These are phyloP conservation scores for Penicillium maclennaniae DNA, from an alignment of 495 filamentous ascomycete species.

Conservation along the genomic window DNA sequence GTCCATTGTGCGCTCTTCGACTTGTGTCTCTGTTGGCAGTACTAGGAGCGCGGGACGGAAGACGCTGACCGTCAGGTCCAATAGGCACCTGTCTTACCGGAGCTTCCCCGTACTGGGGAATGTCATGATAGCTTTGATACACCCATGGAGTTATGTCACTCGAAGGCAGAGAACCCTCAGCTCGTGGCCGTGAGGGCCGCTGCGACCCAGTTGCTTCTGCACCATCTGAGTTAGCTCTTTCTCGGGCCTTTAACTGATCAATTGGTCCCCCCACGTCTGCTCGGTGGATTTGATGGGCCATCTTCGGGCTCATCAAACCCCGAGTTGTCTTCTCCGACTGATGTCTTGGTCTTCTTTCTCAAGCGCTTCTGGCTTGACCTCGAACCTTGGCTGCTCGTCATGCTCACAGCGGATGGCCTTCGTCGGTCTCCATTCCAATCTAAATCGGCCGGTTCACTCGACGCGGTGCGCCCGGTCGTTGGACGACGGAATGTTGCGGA, in stretches of 20 bases:
- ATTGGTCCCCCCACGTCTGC: conserved; percentile 42
- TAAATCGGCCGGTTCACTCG: conserved; percentile 65
- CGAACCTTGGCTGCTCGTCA: conserved; percentile 86
- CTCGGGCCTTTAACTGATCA: conserved; percentile 54
- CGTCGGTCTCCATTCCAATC: conserved; percentile 68
- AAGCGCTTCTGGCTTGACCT: conserved; percentile 70
- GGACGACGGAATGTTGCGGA: conserved; percentile 58
- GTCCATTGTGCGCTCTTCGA: conserved; percentile 67
- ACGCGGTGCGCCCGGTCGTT: conserved; percentile 54
- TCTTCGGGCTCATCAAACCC: conserved; percentile 58
- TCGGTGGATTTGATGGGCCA: conserved; percentile 20
- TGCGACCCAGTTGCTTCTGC: conserved; percentile 55
- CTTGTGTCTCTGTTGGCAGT: conserved; percentile 45
- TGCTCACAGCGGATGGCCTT: conserved; percentile 84
- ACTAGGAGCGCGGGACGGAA: conserved; percentile 35
- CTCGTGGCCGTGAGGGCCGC: conserved; percentile 62
- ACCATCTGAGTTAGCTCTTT: conserved; percentile 70
- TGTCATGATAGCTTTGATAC: conserved; percentile 86
- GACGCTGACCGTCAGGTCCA: conserved; percentile 66
- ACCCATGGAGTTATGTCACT: conserved; percentile 95
- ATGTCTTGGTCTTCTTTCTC: conserved; percentile 68
- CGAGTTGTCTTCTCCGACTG: conserved; percentile 83
- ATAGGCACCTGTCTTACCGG: conserved; percentile 71
- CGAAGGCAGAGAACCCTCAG: conserved; percentile 71
- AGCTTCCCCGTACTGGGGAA: conserved; percentile 76